These are phyloP conservation scores for Tuber indicum DNA, from an alignment of 495 filamentous ascomycete genomes.

Conservation along the genomic window DNA sequence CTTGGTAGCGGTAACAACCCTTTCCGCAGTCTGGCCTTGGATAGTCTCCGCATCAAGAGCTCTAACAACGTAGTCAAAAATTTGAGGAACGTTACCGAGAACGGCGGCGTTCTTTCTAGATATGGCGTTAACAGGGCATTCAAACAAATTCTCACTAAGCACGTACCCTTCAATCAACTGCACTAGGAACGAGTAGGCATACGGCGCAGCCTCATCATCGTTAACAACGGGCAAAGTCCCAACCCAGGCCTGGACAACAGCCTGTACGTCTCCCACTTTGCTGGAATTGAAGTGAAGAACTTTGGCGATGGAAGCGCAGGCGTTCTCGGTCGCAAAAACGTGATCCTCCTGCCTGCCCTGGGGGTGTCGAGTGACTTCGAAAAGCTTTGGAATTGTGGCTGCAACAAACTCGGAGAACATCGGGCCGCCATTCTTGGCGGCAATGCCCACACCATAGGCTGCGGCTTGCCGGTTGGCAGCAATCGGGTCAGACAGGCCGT, in stretches of 20 bases:
- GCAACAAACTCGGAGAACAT: slow-evolving; percentile 78
- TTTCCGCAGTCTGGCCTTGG: slow-evolving; percentile 67
- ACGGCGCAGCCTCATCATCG: slow-evolving; percentile 96
- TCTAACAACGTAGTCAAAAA: slow-evolving; percentile 75
- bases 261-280: slow-evolving; percentile 65
- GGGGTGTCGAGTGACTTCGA: slow-evolving; percentile 70
- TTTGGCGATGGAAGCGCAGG: slow-evolving; percentile 93
- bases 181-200: slow-evolving; percentile 85
- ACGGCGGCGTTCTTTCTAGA: slow-evolving; percentile 81
- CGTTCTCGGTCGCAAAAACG: slow-evolving; percentile 96
- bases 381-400: slow-evolving; percentile 69
- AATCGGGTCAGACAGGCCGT: slow-evolving; percentile 72
- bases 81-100: slow-evolving; percentile 61
- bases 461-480: slow-evolving; percentile 95
- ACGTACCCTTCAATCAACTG: slow-evolving; percentile 92
- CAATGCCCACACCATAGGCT: slow-evolving; percentile 91
- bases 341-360: slow-evolving; percentile 85
- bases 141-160: slow-evolving; percentile 11
- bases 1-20: slow-evolving; percentile 68
- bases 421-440: slow-evolving; percentile 82
- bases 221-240: slow-evolving; percentile 84
- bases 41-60: slow-evolving; percentile 87
- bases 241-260: slow-evolving; percentile 73
- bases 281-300: slow-evolving; percentile 78
- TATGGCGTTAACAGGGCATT: slow-evolving; percentile 9